Conservation (phyloP, 202 grass and related monocot genomes). For the Zizania palustris region DNA sequence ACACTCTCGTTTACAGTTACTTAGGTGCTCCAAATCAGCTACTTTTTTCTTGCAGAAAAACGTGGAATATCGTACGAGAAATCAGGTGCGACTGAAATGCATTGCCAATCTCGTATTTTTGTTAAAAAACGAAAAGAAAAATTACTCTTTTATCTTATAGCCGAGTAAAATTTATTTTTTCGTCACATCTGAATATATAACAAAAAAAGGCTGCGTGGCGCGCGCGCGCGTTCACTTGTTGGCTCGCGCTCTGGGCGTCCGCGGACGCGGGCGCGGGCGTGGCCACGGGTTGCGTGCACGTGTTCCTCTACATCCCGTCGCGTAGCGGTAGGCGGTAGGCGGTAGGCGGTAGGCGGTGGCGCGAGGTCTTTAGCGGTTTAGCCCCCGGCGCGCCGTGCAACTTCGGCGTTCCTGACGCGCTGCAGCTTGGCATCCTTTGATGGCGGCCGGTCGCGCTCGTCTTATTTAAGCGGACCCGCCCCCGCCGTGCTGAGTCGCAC, state of each 20-base stretch:
- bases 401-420: no score
- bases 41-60: background rate
- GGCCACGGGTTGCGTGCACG: slow-evolving; percentile 17
- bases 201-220: background rate
- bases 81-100: background rate
- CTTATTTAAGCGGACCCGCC: slow-evolving; percentile 3
- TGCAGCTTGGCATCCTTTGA: background rate
- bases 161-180: no score
- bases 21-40: background rate
- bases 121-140: background rate
- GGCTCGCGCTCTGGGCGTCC: no score
- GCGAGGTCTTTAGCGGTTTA: no score
- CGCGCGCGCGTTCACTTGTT: no score
- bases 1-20: background rate
- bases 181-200: no score
- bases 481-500: background rate
- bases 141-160: background rate
- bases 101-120: background rate
- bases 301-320: background rate
- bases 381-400: background rate
- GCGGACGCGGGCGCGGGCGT: no score
- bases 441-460: background rate
- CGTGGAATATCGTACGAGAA: no score
- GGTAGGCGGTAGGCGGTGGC: no score
- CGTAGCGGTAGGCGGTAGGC: background rate